phyloP scores from a whole-genome alignment of 2,329 filamentous ascomycete genomes.

The Cladosporium sphaerospermum region DNA sequence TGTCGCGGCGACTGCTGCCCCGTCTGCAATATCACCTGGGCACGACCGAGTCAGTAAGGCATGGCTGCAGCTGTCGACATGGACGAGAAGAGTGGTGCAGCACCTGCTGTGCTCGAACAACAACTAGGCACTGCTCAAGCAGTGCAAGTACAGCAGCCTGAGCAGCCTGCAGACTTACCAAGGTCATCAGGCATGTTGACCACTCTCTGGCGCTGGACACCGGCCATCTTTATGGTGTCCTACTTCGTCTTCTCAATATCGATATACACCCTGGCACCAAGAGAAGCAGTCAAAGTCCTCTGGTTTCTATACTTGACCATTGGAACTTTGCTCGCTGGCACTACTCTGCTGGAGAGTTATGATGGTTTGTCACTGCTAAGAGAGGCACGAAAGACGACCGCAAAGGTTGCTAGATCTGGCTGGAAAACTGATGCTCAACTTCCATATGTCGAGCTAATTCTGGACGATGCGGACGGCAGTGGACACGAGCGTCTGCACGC shows the following conservation, averaged over 20 bases:
- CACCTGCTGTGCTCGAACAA: neutral
- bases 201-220: constrained; percentile 13
- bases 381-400: constrained; percentile 16
- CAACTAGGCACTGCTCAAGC: neutral
- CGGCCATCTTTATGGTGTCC: constrained; percentile 15
- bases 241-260: constrained; percentile 21
- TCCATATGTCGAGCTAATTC: constrained; percentile 16
- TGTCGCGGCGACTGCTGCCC: neutral
- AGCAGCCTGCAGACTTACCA: neutral
- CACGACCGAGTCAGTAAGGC: neutral
- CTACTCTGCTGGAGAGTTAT: constrained; percentile 16
- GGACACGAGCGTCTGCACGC: neutral
- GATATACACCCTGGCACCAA: constrained; percentile 16
- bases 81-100: neutral
- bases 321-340: constrained; percentile 15
- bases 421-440: constrained; percentile 12
- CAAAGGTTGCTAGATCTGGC: constrained; percentile 8
- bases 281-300: constrained; percentile 15
- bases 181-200: neutral
- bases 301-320: constrained; percentile 21
- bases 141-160: neutral
- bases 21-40: neutral
- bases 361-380: constrained; percentile 16
- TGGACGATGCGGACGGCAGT: constrained; percentile 8
- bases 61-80: neutral